phyloP scores from a whole-genome alignment of 2,329 filamentous ascomycete genomes.

The Fusarium sterilihyphosum region DNA sequence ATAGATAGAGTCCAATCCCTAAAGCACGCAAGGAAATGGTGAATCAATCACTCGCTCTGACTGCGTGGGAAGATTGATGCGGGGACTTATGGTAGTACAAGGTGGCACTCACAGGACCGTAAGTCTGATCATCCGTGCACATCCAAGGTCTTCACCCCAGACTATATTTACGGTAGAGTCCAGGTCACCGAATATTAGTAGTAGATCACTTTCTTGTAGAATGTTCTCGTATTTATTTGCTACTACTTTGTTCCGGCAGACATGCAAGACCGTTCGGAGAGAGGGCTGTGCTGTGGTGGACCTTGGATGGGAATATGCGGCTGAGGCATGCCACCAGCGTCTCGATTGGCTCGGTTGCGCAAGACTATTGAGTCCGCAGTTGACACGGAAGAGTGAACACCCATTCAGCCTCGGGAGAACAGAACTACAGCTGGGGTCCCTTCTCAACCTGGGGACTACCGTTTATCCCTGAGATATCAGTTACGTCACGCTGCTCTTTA shows the following conservation, averaged over 20 bases:
- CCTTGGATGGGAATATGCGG: neutral
- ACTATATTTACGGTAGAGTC: neutral
- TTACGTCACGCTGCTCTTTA: neutral
- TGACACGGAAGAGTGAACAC: too few species aligned
- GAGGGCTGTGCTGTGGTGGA: fast-evolving
- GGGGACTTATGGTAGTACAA: neutral
- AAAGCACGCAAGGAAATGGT: neutral
- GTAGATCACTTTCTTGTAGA: fast-evolving
- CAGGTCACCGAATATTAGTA: neutral
- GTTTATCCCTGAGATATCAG: fast-evolving
- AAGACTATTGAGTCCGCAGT: too few species aligned
- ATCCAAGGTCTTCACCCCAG: neutral
- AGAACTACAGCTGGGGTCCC: neutral
- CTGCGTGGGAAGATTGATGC: neutral
- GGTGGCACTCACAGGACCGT: neutral
- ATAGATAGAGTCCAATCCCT: neutral
- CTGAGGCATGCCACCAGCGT: neutral
- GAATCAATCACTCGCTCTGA: neutral
- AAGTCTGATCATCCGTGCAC: neutral
- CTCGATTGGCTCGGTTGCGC: neutral
- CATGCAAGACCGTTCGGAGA: neutral
- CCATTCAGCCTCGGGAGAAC: too few species aligned
- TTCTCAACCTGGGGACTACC: neutral
- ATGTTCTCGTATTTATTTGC: fast-evolving
- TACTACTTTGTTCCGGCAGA: fast-evolving